phyloP scores from a whole-genome alignment of 768 basidiomycete genomes.

The Hygrophorus russula region DNA sequence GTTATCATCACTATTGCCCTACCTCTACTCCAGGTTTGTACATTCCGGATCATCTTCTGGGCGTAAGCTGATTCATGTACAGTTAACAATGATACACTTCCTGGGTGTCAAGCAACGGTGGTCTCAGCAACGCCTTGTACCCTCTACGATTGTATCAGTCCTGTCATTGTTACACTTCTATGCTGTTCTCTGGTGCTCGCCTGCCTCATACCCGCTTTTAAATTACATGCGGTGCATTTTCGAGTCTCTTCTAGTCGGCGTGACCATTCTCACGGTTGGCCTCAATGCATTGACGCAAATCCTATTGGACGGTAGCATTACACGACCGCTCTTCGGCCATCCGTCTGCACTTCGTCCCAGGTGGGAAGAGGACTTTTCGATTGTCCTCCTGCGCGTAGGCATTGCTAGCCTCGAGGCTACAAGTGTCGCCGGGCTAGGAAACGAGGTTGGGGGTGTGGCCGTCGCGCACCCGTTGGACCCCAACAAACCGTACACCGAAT shows the following conservation, averaged over 20 bases:
- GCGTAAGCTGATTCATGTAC: background rate
- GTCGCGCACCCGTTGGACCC: slow-evolving; percentile 4
- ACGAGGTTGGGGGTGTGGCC: slow-evolving; percentile 52
- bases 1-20: slow-evolving; percentile 62
- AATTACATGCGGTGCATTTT: slow-evolving; percentile 68
- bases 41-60: background rate
- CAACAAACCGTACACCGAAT: slow-evolving; percentile 3
- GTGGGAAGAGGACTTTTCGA: slow-evolving; percentile 63
- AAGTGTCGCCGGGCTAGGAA: slow-evolving; percentile 57
- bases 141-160: slow-evolving; percentile 51
- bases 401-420: slow-evolving; percentile 71
- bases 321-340: slow-evolving; percentile 49
- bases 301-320: slow-evolving; percentile 46
- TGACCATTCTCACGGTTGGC: slow-evolving; percentile 45
- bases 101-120: slow-evolving; percentile 53
- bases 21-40: slow-evolving; percentile 57
- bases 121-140: slow-evolving; percentile 58
- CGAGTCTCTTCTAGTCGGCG: slow-evolving; percentile 47
- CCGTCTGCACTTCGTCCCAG: slow-evolving; percentile 17
- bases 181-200: slow-evolving; percentile 35
- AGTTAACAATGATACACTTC: slow-evolving; percentile 56
- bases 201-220: slow-evolving; percentile 48
- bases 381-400: slow-evolving; percentile 59
- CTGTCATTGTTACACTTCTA: slow-evolving; percentile 61
- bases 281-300: slow-evolving; percentile 60